These are phyloP conservation scores for Singerocomus rubriflavus DNA, from an alignment of 1,284 basidiomycete species.

Conservation along the genomic window DNA sequence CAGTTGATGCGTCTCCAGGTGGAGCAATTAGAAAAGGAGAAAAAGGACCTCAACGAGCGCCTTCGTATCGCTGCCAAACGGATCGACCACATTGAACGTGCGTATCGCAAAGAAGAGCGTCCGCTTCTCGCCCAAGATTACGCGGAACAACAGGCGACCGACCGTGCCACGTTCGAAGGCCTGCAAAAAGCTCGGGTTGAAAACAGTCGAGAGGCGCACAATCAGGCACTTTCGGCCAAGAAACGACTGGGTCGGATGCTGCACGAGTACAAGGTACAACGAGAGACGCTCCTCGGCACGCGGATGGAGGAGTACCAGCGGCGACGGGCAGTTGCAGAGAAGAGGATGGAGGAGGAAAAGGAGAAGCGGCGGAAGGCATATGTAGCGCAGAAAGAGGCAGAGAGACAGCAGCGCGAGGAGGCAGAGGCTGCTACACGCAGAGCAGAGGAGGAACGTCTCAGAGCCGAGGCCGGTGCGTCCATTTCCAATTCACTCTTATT, in stretches of 20 bases:
- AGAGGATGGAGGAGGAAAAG: conserved; percentile 87
- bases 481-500: too few species aligned
- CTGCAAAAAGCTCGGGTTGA: conserved; percentile 64
- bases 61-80: conserved; percentile 87
- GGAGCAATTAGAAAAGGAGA: conserved; percentile 95
- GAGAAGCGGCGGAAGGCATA: conserved; percentile 61
- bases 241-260: conserved; percentile 72
- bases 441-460: conserved; percentile 51
- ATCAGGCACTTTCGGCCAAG: conserved; percentile 77
- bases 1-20: conserved; percentile 91
- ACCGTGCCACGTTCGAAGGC: conserved; percentile 68
- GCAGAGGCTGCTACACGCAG: conserved; percentile 36
- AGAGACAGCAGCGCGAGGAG: conserved; percentile 52
- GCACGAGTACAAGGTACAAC: conserved; percentile 68
- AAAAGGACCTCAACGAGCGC: conserved; percentile 83
- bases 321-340: conserved; percentile 56
- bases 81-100: conserved; percentile 94
- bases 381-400: conserved; percentile 57
- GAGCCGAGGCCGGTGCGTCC: conserved; percentile 38
- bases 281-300: conserved; percentile 59
- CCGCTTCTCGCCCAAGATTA: conserved; percentile 89
- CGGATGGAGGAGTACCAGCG: conserved; percentile 72
- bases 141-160: conserved; percentile 77
- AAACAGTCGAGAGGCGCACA: conserved; percentile 59
- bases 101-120: conserved; percentile 92